phyloP scores from a whole-genome alignment of 345 rosid species.

The Hypericum perforatum region DNA sequence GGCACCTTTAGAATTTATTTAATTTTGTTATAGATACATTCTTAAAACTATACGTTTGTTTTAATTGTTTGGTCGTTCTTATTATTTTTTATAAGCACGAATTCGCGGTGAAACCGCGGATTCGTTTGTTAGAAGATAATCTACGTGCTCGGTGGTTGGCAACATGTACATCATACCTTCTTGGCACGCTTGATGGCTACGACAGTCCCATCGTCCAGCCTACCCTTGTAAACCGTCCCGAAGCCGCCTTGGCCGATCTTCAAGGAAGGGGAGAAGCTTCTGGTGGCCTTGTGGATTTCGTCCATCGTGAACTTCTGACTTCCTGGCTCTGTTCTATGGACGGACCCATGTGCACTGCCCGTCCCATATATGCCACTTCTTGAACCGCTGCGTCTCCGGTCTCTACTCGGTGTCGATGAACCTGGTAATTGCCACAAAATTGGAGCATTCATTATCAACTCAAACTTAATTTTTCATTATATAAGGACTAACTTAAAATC shows the following conservation, averaged over 20 bases:
- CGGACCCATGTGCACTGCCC: slow-evolving; percentile 20
- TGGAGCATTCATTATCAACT: slow-evolving; percentile 1
- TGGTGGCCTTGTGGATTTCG: slow-evolving; percentile 57
- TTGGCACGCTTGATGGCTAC: slow-evolving; percentile 87
- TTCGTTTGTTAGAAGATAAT: too few species aligned
- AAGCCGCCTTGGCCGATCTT: slow-evolving; percentile 90
- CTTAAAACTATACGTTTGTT: too few species aligned
- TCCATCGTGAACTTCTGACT: slow-evolving; percentile 43
- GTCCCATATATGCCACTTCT: slow-evolving; percentile 21
- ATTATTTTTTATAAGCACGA: too few species aligned
- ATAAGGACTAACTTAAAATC: too few species aligned
- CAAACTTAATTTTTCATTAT: too few species aligned
- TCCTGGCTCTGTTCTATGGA: slow-evolving; percentile 31
- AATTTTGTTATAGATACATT: too few species aligned
- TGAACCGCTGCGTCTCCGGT: slow-evolving; percentile 33
- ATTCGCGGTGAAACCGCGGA: too few species aligned
- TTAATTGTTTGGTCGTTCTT: too few species aligned
- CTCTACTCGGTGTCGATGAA: slow-evolving; percentile 25
- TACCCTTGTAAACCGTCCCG: slow-evolving; percentile 87
- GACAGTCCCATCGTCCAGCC: slow-evolving; percentile 56
- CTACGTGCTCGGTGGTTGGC: too few species aligned
- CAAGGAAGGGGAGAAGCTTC: slow-evolving; percentile 66
- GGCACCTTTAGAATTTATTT: too few species aligned
- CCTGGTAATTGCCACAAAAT: slow-evolving; percentile 2
- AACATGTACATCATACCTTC: slow-evolving; percentile 38